A percentile compares a stretch with the other conserved stretches of the same genome.
Evolutionary conservation across 306 rosid genomes (phyloP).

Genomic region (Parietaria judaica): DNA sequence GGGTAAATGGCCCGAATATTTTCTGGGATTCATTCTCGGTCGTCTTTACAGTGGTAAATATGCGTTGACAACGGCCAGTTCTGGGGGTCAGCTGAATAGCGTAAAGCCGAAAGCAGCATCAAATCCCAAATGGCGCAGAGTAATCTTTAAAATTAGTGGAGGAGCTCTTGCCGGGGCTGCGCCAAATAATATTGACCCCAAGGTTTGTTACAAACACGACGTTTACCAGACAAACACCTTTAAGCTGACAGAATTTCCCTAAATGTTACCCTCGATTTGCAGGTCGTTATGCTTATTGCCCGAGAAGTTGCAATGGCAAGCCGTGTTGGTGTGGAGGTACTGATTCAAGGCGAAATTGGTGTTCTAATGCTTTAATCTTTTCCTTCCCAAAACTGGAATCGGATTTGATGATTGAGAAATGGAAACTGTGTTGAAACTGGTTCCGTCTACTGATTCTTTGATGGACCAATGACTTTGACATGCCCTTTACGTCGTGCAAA

Average conservation of each 20-base stretch:
- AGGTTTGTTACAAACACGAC: slow-evolving; percentile 36
- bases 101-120: slow-evolving; percentile 56
- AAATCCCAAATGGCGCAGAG: slow-evolving; percentile 78
- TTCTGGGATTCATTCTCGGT: background rate
- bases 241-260: no score
- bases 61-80: slow-evolving; percentile 40
- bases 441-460: slow-evolving; percentile 14
- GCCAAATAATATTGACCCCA: slow-evolving; percentile 73
- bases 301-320: slow-evolving; percentile 77
- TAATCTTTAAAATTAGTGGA: slow-evolving; percentile 90
- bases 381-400: no score
- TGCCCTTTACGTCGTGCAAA: slow-evolving; percentile 14
- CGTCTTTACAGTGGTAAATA: slow-evolving; percentile 35
- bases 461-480: slow-evolving; percentile 14
- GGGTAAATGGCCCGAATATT: no score
- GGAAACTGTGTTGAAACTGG: background rate
- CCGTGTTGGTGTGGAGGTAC: slow-evolving; percentile 89
- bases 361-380: no score
- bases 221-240: no score
- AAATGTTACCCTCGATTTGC: slow-evolving; percentile 24
- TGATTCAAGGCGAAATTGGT: background rate
- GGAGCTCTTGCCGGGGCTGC: slow-evolving; percentile 82
- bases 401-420: no score
- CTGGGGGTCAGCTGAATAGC: slow-evolving; percentile 47
- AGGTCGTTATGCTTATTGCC: slow-evolving; percentile 76